Evolutionary conservation across 73 alveolate species (phyloP).

Genomic region (Blepharisma stoltei): DNA sequence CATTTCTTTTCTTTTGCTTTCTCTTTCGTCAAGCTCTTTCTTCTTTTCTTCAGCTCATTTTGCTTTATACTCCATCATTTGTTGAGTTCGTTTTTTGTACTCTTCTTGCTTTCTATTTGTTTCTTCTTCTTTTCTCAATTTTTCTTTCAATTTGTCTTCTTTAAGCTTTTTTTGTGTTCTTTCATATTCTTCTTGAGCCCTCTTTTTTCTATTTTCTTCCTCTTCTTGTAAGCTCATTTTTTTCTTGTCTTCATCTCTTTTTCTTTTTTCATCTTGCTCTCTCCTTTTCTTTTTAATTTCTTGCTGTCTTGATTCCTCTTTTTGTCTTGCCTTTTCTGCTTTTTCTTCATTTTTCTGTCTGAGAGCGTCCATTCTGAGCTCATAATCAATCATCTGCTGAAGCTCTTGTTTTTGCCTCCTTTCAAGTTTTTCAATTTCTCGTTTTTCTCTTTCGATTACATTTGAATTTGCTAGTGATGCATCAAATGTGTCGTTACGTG

Average conservation of each 20-base stretch:
- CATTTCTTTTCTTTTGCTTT: slow-evolving; percentile 25
- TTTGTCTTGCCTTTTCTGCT: slow-evolving; percentile 4
- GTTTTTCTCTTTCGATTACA: neutral
- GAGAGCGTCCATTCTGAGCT: slow-evolving; percentile 17
- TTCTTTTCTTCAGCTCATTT: neutral
- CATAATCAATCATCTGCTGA: slow-evolving; percentile 25
- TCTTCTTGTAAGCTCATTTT: neutral
- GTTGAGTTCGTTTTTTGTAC: neutral
- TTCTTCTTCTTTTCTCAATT: slow-evolving; percentile 4
- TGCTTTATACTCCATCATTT: neutral
- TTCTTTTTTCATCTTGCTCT: slow-evolving; percentile 25
- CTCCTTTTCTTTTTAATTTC: slow-evolving; percentile 5
- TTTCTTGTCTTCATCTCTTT: slow-evolving; percentile 18
- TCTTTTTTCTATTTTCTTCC: slow-evolving; percentile 12
- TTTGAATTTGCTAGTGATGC: neutral
- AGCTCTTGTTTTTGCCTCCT: slow-evolving; percentile 21
- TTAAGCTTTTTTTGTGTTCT: slow-evolving; percentile 11
- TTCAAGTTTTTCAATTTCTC: slow-evolving; percentile 3
- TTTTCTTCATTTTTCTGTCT: slow-evolving; percentile 13
- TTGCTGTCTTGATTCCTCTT: neutral
- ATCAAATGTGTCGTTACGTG: neutral
- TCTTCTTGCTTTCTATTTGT: slow-evolving; percentile 25
- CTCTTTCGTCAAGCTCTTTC: slow-evolving; percentile 1
- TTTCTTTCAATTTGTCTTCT: slow-evolving; percentile 21
- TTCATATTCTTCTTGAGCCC: slow-evolving; percentile 5